Conservation (phyloP, 176 grass and related monocot genomes). For the sorghum (Sorghum bicolor) region DNA sequence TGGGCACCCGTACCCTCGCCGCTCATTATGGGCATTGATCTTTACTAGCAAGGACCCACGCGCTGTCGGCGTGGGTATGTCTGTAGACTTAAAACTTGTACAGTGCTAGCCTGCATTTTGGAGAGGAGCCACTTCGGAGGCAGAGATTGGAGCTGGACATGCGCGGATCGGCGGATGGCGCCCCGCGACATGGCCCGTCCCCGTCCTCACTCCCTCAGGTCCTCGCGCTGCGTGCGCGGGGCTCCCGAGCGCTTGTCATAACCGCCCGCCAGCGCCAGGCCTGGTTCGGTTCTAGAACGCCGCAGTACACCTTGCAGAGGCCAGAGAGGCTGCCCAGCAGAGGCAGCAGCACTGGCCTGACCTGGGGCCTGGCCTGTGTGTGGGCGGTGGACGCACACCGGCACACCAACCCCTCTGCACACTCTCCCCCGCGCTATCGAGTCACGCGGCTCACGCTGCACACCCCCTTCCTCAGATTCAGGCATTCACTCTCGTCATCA, state of each 20-base stretch:
- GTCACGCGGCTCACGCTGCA: too few species aligned
- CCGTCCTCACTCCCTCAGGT: too few species aligned
- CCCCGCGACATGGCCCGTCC: too few species aligned
- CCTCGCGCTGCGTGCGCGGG: not conserved
- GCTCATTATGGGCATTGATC: not conserved
- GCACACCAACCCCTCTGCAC: not conserved
- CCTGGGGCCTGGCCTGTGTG: not conserved
- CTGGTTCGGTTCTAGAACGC: slow-evolving; percentile 21
- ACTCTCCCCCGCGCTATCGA: not conserved
- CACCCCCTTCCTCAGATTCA: too few species aligned
- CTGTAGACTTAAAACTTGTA: too few species aligned
- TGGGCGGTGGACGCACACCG: not conserved
- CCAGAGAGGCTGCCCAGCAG: not conserved
- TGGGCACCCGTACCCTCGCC: not conserved
- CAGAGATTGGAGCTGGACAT: not conserved
- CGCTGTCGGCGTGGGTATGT: not conserved
- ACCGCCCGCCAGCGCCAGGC: not conserved
- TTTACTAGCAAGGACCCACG: not conserved
- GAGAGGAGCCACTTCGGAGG: not conserved
- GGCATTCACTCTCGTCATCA: too few species aligned
- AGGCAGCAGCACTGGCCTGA: too few species aligned
- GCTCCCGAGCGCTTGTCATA: not conserved
- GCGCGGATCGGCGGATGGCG: too few species aligned
- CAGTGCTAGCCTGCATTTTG: too few species aligned
- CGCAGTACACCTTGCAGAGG: not conserved